A percentile compares a stretch with the other conserved stretches of the same genome.
These are phyloP conservation scores for Silene vulgaris DNA, from an alignment of 179 eudicot species.

Conservation along the genomic window DNA sequence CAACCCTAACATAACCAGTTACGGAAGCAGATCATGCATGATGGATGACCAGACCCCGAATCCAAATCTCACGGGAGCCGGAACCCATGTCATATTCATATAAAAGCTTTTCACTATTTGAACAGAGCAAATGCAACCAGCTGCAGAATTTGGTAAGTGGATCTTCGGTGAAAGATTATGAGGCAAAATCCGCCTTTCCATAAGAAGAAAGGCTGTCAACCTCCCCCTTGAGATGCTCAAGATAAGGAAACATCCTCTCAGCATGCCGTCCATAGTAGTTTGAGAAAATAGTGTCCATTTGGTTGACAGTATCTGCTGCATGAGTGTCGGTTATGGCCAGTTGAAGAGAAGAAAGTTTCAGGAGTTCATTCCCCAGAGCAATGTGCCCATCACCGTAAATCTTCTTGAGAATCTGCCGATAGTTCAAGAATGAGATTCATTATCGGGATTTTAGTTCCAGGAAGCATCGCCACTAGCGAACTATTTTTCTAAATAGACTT, in stretches of 20 bases:
- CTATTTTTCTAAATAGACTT: too few species aligned
- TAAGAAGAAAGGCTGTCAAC: conserved; percentile 28
- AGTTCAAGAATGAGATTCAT: conserved; percentile 5
- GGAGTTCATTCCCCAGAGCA: conserved; percentile 68
- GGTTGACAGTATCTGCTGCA: conserved; percentile 35
- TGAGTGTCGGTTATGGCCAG: conserved; percentile 38
- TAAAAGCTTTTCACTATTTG: not conserved
- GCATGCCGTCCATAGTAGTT: conserved; percentile 69
- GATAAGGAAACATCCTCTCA: conserved; percentile 46
- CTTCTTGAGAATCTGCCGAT: conserved; percentile 67
- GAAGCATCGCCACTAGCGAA: not conserved
- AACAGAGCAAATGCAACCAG: not conserved
- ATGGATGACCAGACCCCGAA: too few species aligned
- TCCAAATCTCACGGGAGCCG: not conserved
- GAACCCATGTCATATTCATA: not conserved
- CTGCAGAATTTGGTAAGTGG: too few species aligned
- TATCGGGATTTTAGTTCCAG: not conserved
- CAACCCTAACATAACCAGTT: too few species aligned
- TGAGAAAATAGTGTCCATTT: conserved; percentile 41
- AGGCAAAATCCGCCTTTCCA: not conserved
- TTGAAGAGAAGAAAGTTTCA: conserved; percentile 76
- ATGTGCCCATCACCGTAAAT: conserved; percentile 60
- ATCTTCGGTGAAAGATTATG: not conserved
- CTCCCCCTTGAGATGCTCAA: conserved; percentile 37
- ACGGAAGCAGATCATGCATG: too few species aligned